Percentiles rank a stretch among this genome's conserved stretches.
Evolutionary conservation across 345 rosid genomes (phyloP).

Genomic region (Litchi chinensis): DNA sequence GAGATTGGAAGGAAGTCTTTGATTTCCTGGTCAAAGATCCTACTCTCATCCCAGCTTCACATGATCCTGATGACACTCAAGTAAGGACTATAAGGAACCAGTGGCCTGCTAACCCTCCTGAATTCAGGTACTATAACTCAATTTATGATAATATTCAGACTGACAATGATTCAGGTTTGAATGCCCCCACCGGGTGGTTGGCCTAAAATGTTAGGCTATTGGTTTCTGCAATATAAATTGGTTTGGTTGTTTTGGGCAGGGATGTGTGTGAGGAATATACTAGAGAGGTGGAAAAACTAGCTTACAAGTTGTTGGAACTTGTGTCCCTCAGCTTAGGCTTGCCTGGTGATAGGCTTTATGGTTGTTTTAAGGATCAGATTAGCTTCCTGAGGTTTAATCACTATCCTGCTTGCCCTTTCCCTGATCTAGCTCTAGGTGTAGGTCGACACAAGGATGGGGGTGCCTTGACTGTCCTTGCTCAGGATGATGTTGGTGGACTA

Average conservation of each 20-base stretch:
- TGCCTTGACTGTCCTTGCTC: constrained; percentile 71
- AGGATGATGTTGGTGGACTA: constrained; percentile 84
- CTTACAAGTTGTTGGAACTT: constrained; percentile 61
- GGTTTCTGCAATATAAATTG: background rate
- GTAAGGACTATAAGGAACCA: constrained; percentile 56
- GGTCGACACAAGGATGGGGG: constrained; percentile 87
- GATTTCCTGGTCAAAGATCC: constrained; percentile 68
- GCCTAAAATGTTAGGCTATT: background rate
- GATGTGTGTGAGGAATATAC: constrained; percentile 71
- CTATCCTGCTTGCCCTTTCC: constrained; percentile 83
- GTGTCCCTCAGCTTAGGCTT: constrained; percentile 73
- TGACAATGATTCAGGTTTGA: background rate
- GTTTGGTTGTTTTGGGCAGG: constrained; percentile 33
- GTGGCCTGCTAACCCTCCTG: constrained; percentile 69
- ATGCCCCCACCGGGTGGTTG: too few species aligned
- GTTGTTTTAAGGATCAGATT: constrained; percentile 66
- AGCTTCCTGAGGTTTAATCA: constrained; percentile 64
- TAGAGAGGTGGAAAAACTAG: constrained; percentile 62
- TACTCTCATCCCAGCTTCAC: constrained; percentile 58
- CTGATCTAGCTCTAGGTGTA: constrained; percentile 83
- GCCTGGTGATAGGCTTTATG: constrained; percentile 41
- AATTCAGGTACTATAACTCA: constrained; percentile 52
- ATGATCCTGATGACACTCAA: constrained; percentile 49
- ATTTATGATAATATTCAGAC: background rate
- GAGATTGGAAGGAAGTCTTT: constrained; percentile 92